Conservation (phyloP, 2,329 filamentous ascomycete species). For the Ampelomyces quisqualis region DNA sequence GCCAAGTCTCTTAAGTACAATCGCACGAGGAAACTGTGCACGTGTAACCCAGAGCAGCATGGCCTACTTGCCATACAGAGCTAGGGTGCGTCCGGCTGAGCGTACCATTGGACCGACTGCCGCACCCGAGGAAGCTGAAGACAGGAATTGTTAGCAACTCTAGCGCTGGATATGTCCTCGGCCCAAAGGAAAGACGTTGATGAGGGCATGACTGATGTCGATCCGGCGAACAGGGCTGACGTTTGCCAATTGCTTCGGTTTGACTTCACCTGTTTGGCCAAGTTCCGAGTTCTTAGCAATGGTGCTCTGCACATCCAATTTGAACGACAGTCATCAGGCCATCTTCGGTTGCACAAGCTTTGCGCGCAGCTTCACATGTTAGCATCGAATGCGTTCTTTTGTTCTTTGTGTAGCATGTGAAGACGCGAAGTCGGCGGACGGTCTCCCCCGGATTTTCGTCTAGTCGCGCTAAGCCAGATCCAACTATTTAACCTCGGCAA, state of each 20-base stretch:
- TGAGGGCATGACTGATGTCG: conserved; percentile 21
- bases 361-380: conserved; percentile 35
- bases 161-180: conserved; percentile 29
- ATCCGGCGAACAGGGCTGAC: conserved; percentile 35
- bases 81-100: conserved; percentile 38
- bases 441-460: conserved; percentile 10
- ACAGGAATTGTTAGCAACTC: conserved; percentile 15
- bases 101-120: conserved; percentile 40
- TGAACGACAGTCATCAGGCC: background rate
- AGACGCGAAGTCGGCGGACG: conserved; percentile 21
- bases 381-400: conserved; percentile 11
- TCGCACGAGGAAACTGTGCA: conserved; percentile 13
- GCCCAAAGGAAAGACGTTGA: conserved; percentile 34
- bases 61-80: conserved; percentile 12
- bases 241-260: conserved; percentile 39
- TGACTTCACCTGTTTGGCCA: conserved; percentile 4
- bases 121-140: conserved; percentile 31
- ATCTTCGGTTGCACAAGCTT: conserved; percentile 19
- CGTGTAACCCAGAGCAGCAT: conserved; percentile 20
- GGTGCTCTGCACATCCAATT: background rate
- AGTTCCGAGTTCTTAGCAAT: background rate
- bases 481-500: conserved; percentile 16
- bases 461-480: conserved; percentile 5
- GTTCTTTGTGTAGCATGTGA: conserved; percentile 31
- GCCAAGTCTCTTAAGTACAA: conserved; percentile 37